These are phyloP conservation scores for Schwanniomyces polymorphus DNA, from an alignment of 805 yeast genomes.

Conservation along the genomic window DNA sequence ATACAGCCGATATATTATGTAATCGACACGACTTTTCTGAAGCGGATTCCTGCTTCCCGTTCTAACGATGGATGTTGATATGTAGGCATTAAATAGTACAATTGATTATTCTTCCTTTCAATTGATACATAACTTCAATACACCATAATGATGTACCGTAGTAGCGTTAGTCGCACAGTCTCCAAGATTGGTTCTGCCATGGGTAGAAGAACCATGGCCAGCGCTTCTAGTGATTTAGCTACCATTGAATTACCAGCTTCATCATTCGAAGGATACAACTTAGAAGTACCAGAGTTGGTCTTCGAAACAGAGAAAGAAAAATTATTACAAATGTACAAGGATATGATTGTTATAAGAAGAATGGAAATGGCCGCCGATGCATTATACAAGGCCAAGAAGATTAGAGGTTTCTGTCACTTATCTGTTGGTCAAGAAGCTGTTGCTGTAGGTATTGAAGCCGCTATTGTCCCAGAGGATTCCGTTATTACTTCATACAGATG, in stretches of 20 bases:
- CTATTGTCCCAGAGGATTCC: conserved; percentile 81
- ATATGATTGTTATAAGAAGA: conserved; percentile 91
- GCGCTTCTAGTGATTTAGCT: conserved; percentile 35
- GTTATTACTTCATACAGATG: conserved; percentile 97
- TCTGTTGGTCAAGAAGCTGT: conserved; percentile 98
- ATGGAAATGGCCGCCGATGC: conserved; percentile 99
- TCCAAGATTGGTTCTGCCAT: conserved; percentile 8
- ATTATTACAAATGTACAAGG: conserved; percentile 90
- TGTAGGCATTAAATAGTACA: neutral
- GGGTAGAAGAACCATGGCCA: conserved; percentile 37
- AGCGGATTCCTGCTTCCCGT: conserved; percentile 22
- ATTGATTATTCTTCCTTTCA: conserved; percentile 4
- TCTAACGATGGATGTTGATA: conserved; percentile 1
- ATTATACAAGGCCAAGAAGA: conserved; percentile 95
- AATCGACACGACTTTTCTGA: conserved; percentile 1
- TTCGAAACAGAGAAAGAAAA: conserved; percentile 80
- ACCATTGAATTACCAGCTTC: conserved; percentile 69
- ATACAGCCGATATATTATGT: conserved; percentile 12
- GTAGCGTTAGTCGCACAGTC: conserved; percentile 14
- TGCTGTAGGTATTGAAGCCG: conserved; percentile 97
- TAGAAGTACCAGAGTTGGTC: conserved; percentile 65
- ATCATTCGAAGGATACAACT: conserved; percentile 82
- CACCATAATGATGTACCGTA: conserved; percentile 11
- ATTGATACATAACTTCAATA: neutral
- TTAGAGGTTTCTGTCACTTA: conserved; percentile 98